A percentile compares a stretch with the other conserved stretches of the same genome.
Evolutionary conservation across 768 basidiomycete species (phyloP).

Genomic region (Agrocybe pediades): DNA sequence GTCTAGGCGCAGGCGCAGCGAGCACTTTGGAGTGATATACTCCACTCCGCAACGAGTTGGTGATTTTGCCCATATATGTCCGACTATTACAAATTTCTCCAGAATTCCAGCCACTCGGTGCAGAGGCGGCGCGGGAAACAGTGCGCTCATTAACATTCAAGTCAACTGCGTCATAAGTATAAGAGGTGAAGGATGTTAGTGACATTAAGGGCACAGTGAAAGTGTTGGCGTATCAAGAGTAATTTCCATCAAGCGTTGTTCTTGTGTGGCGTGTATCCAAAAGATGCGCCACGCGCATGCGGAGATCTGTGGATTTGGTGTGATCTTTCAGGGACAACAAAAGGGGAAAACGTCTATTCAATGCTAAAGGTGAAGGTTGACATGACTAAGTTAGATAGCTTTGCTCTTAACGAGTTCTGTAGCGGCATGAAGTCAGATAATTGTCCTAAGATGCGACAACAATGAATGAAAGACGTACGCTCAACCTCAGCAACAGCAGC

Average conservation of each 20-base stretch:
- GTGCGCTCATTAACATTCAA: too few species aligned
- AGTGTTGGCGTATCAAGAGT: too few species aligned
- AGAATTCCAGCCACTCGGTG: too few species aligned
- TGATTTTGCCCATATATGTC: neutral
- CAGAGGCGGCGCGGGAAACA: too few species aligned
- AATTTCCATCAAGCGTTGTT: too few species aligned
- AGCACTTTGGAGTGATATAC: neutral
- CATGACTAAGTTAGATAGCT: conserved; percentile 4
- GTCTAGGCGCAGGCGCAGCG: neutral
- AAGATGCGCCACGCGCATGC: too few species aligned
- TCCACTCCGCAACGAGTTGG: neutral
- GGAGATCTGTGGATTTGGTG: too few species aligned
- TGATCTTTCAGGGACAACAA: neutral
- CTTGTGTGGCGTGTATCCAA: too few species aligned
- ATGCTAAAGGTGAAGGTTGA: neutral
- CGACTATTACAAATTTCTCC: neutral
- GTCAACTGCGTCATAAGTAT: too few species aligned
- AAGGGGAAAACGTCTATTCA: conserved; percentile 2
- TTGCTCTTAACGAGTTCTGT: conserved; percentile 10
- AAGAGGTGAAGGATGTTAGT: too few species aligned
- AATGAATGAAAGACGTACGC: neutral
- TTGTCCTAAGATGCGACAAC: neutral
- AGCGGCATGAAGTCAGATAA: neutral
- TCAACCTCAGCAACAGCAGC: conserved; percentile 58
- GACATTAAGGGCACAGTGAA: too few species aligned